Evolutionary conservation across 805 yeast species (phyloP), one percentile per base, ranked within the genome.

Genomic region (Saccharomycopsis sp.): DNA sequence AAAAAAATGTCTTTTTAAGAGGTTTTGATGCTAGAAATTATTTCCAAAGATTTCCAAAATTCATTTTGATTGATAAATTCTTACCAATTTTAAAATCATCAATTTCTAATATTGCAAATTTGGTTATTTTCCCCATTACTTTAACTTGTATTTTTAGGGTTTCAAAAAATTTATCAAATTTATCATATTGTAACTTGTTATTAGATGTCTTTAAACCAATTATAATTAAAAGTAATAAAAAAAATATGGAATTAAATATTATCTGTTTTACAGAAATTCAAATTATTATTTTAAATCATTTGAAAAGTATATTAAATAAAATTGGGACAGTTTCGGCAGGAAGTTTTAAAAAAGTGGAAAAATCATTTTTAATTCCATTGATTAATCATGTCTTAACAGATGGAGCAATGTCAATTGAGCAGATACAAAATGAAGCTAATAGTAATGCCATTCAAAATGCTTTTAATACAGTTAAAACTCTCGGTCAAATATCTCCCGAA

Each of bases 141-240:
- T 58, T 79, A 36, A 67, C 69, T 19, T 70, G 81, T 32, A 65
- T 84, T 6, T 61, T 87, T 13, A 59, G 66, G 9, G 72, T 86
- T 37, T 85, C 94, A 3, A 58, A 70, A 19, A 67, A 67, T 4
- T 60, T 89, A 48, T 84, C 95, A 3, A 79, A 78, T 49, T 64
- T 87, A 35, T 70, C 94, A 1, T 92, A 89, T 43, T 94, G 85
- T 65, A 72, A 42, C 67, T 86, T 9, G 69, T 72, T 51, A 78
- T 79, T 10, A 6, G 47, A 48, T 1, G 34, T 49, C 25, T 42
- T 49, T 25, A 48, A 46, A 27, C 49, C 50, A 8, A 15, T 46
- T 21, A 14, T 34, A 25, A 41, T 39, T 18, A 40, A 39, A 33
- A 43, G 40, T 36, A 28, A 37, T 27, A 41, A 41, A n/a, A 46